Evolutionary conservation across 805 yeast species (phyloP), one percentile per base, ranked within the genome.

Genomic region (Phaffomyces antillensis): DNA sequence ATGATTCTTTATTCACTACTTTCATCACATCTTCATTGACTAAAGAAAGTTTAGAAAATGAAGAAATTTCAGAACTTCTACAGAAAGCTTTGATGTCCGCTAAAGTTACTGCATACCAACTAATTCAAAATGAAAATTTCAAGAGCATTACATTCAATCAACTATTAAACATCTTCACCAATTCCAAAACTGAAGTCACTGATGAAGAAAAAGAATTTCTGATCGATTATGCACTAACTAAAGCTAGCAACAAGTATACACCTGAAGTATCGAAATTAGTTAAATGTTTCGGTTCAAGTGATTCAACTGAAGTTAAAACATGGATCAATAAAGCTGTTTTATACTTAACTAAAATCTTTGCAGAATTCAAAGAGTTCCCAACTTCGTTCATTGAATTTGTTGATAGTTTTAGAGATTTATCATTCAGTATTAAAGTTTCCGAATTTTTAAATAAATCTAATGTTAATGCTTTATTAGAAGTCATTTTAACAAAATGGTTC

Each of bases 391-490:
- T 54, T 6, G 36, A 46, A 0, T 70, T 72, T 45, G 58, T 75
- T 37, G 7, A 47, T 1, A 49, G 56, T 10, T 67, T 73, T 50
- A 59, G 62, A 30, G 41, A 46, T 0, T 58, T 80, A 4, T 40
- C 66, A 0, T 45, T 52, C 20, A 48, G 49, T 1, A 35, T 53
- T 7, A 54, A 68, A 5, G 42, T 73, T 15, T 67, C 78, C 70
- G 58, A 61, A 4, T 41, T 60, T 7, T 67, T 79, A 6, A 73
- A 83, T 5, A 53, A 56, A 9, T 52, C 70, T 7, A 65, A 80
- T 43, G 47, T 83, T 13, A 79, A 82, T 50, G 67, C 91, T 0
- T 86, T 84, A 48, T 56, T 83, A 28, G 89, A 85, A 57, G 86
- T 75, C 4, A 55, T 83, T 11, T 65, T 83, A 26, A 66, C 66